Percentiles rank a stretch among this genome's conserved stretches.
Evolutionary conservation across 441 rosid species (phyloP).

Genomic region (Viola pubescens): DNA sequence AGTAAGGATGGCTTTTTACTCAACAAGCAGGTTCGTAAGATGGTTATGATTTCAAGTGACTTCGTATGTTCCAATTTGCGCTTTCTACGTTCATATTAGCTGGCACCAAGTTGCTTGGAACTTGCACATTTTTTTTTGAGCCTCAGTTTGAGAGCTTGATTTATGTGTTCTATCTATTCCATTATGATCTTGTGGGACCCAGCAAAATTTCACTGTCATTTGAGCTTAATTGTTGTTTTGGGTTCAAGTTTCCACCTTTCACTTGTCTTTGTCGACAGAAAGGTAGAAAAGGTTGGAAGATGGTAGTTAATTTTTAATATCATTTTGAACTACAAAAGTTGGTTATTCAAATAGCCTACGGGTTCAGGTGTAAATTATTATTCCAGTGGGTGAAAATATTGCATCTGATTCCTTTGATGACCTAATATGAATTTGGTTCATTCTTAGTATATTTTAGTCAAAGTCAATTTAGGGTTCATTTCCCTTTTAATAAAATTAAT

Average conservation of each 20-base stretch:
- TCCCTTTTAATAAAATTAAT: background rate
- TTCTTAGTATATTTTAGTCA: background rate
- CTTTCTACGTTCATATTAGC: background rate
- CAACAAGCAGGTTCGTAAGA: slow-evolving; percentile 45
- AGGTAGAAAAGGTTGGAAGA: too few relatives aligned
- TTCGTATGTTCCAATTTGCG: background rate
- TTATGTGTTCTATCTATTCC: background rate
- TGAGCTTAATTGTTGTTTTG: too few relatives aligned
- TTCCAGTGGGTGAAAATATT: too few relatives aligned
- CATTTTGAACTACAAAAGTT: too few relatives aligned
- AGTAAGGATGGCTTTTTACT: slow-evolving; percentile 32
- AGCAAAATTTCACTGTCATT: too few relatives aligned
- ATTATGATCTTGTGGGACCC: too few relatives aligned
- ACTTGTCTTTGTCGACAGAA: too few relatives aligned
- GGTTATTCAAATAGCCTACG: too few relatives aligned
- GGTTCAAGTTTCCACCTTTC: too few relatives aligned
- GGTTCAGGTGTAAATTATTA: too few relatives aligned
- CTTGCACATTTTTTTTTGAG: background rate
- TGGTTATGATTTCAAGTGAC: slow-evolving; percentile 6
- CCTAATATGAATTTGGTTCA: background rate
- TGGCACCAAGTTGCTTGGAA: background rate
- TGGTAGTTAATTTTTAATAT: too few relatives aligned
- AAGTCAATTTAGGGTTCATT: background rate
- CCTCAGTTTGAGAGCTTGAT: background rate
- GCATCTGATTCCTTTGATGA: background rate